Evolutionary conservation across 306 rosid species (phyloP).

Genomic region (Vigna reflexopilosa): DNA sequence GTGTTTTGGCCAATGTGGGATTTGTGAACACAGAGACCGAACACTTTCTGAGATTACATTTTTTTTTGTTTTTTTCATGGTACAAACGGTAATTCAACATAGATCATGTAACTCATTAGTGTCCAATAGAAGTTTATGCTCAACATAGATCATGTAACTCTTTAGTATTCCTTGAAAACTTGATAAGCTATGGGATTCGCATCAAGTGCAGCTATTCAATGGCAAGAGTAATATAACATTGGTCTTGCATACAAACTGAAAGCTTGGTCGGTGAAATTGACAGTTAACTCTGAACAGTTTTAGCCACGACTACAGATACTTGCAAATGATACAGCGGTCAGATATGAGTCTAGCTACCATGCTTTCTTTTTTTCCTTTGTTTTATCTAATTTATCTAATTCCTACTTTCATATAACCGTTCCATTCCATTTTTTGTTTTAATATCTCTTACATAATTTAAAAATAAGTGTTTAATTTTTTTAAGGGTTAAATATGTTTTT

Average conservation of each 20-base stretch:
- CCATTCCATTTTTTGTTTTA: too few species aligned
- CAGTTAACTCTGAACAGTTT: background rate
- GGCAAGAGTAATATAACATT: background rate
- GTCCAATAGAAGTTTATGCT: constrained; percentile 8
- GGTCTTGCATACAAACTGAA: background rate
- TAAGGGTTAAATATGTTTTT: too few species aligned
- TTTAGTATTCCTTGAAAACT: constrained; percentile 5
- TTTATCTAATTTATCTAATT: too few species aligned
- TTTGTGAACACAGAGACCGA: background rate
- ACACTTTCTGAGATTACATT: background rate
- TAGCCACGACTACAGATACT: constrained; percentile 36
- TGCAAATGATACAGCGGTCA: constrained; percentile 62
- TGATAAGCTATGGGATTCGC: constrained; percentile 32
- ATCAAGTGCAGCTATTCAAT: constrained; percentile 33
- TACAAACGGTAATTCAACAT: background rate
- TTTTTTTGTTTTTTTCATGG: background rate
- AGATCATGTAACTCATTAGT: constrained; percentile 44
- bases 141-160: constrained; percentile 31
- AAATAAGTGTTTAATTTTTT: too few species aligned
- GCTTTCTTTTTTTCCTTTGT: constrained; percentile 53
- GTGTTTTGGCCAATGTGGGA: background rate
- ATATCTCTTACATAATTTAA: too few species aligned
- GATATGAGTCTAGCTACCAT: constrained; percentile 60
- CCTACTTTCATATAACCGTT: too few species aligned
- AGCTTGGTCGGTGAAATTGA: background rate